These are phyloP conservation scores for Arabis alpina DNA, from an alignment of 345 rosid species.

Conservation along the genomic window DNA sequence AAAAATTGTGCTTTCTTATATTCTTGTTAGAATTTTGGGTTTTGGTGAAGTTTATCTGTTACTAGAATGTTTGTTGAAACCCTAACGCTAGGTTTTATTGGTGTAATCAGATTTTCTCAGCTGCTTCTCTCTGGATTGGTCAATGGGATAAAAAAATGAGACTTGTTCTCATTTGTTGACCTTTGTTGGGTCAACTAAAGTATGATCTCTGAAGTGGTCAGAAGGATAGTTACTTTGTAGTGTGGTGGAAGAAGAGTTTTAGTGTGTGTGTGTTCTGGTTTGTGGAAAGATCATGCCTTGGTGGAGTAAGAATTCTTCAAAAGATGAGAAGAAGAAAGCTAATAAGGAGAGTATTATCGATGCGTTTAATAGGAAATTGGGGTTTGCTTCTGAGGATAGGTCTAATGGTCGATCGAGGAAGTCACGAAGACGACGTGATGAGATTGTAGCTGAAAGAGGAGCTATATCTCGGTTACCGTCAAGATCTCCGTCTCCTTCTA, in stretches of 20 bases:
- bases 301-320: conserved; percentile 78
- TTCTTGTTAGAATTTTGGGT: neutral
- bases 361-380: conserved; percentile 64
- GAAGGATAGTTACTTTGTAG: conserved; percentile 33
- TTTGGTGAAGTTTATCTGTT: neutral
- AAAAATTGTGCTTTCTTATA: neutral
- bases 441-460: conserved; percentile 65
- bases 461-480: conserved; percentile 70
- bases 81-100: conserved; percentile 29
- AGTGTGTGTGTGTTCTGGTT: conserved; percentile 21
- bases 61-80: conserved; percentile 23
- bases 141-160: conserved; percentile 29
- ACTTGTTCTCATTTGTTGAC: conserved; percentile 27
- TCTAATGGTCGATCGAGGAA: conserved; percentile 53
- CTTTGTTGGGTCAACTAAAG: conserved; percentile 41
- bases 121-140: conserved; percentile 39
- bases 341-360: conserved; percentile 76
- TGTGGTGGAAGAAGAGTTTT: conserved; percentile 23
- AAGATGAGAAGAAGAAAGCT: conserved; percentile 75
- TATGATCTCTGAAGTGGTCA: conserved; percentile 38
- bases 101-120: conserved; percentile 36
- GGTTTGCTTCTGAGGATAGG: conserved; percentile 60
- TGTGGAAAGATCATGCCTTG: conserved; percentile 48
- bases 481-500: conserved; percentile 75
- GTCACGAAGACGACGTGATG: conserved; percentile 52